phyloP scores from a whole-genome alignment of 2,329 filamentous ascomycete genomes.

The Mycogone perniciosa region DNA sequence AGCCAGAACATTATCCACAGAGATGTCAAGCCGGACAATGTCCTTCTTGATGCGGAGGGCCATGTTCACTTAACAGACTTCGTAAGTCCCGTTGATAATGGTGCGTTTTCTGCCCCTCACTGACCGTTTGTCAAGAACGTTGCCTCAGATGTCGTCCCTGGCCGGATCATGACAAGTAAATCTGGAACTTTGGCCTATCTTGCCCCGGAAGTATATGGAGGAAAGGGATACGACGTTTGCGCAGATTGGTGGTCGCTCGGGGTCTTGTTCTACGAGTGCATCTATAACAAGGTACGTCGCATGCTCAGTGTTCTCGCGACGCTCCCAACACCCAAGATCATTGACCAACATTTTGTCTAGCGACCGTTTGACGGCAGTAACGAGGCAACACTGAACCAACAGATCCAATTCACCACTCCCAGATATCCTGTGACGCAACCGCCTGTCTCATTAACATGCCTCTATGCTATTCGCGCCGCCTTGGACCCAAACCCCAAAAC shows the following conservation, averaged over 20 bases:
- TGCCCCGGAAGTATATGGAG: constrained; percentile 89
- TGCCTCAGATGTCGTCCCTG: constrained; percentile 81
- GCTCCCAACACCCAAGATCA: background rate
- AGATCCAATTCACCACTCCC: constrained; percentile 75
- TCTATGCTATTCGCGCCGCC: constrained; percentile 80
- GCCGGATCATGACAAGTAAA: constrained; percentile 84
- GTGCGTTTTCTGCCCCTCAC: constrained; percentile 1
- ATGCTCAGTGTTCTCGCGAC: background rate
- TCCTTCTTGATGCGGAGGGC: constrained; percentile 78
- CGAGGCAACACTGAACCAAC: constrained; percentile 70
- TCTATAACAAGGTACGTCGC: constrained; percentile 85
- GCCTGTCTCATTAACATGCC: constrained; percentile 78
- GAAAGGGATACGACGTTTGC: constrained; percentile 79
- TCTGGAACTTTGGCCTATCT: constrained; percentile 95
- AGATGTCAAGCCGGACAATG: constrained; percentile 89
- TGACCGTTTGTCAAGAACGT: constrained; percentile 66
- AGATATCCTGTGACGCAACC: constrained; percentile 91
- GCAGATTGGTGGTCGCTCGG: constrained; percentile 99
- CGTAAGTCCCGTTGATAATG: constrained; percentile 47
- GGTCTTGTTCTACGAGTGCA: constrained; percentile 98
- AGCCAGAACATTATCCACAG: constrained; percentile 82
- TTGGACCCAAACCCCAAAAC: constrained; percentile 73
- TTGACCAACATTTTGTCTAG: constrained; percentile 36
- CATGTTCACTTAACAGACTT: constrained; percentile 98
- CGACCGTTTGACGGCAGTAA: constrained; percentile 88